These are phyloP conservation scores for Herpetomonas tarakana DNA, from an alignment of 208 protist species.

Conservation along the genomic window DNA sequence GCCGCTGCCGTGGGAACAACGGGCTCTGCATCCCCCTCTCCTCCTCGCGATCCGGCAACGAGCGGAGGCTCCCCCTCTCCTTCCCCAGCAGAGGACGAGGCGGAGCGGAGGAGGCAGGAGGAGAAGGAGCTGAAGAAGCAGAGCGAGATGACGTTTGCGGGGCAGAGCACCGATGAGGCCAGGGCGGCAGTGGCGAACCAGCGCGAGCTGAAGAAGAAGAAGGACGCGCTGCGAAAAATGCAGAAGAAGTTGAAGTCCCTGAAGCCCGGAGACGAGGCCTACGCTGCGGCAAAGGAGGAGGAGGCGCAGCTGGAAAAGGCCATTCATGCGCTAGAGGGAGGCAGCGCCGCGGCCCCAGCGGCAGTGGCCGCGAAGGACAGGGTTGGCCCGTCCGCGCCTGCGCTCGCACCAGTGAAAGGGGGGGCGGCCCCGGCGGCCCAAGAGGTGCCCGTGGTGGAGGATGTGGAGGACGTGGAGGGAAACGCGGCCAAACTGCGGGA, in stretches of 20 bases:
- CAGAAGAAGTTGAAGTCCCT: slow-evolving; percentile 44
- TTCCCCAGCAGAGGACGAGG: slow-evolving; percentile 2
- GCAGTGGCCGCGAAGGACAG: background rate
- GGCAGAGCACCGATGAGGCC: slow-evolving; percentile 34
- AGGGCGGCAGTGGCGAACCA: slow-evolving; percentile 34
- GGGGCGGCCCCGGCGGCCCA: no score
- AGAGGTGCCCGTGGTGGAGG: no score
- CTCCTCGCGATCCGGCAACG: background rate
- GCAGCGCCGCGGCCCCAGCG: background rate
- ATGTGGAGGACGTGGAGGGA: slow-evolving; percentile 3
- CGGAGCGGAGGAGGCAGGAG: slow-evolving; percentile 13
- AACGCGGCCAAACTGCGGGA: slow-evolving; percentile 12
- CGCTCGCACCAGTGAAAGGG: background rate
- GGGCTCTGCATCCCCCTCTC: no score
- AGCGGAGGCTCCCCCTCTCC: background rate
- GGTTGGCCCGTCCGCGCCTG: background rate
- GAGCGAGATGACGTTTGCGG: slow-evolving; percentile 22
- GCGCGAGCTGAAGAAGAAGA: slow-evolving; percentile 66
- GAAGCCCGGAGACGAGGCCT: slow-evolving; percentile 19
- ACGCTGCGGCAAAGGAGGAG: slow-evolving; percentile 30
- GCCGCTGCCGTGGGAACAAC: no score
- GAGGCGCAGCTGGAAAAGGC: slow-evolving; percentile 17
- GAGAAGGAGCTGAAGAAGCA: slow-evolving; percentile 30
- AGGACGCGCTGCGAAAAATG: slow-evolving; percentile 39
- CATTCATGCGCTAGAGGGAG: background rate